These are phyloP conservation scores for Chaetomium fimeti DNA, from an alignment of 495 filamentous ascomycete species.

Conservation along the genomic window DNA sequence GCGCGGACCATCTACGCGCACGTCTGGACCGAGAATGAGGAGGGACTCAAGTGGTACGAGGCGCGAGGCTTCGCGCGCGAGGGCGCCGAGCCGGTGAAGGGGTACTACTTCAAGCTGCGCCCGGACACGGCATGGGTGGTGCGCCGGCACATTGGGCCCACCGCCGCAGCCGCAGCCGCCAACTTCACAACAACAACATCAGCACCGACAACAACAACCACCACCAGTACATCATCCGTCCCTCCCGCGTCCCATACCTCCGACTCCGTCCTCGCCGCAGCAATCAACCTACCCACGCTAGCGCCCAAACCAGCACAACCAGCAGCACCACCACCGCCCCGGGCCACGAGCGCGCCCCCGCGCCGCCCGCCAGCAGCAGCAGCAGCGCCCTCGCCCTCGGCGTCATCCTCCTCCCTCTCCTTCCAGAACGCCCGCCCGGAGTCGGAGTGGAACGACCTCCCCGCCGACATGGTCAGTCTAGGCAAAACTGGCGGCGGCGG, in stretches of 20 bases:
- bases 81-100: slow-evolving; percentile 54
- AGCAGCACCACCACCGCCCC: neutral
- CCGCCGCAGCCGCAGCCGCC: neutral
- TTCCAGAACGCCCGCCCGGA: slow-evolving; percentile 53
- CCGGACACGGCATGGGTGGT: slow-evolving; percentile 80
- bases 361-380: slow-evolving; percentile 14
- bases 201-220: neutral
- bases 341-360: slow-evolving; percentile 11
- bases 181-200: slow-evolving; percentile 10
- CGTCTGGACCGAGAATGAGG: slow-evolving; percentile 90
- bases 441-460: slow-evolving; percentile 59
- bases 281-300: neutral
- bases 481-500: slow-evolving; percentile 2
- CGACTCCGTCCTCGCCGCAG: neutral
- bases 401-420: slow-evolving; percentile 30
- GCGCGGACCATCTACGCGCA: slow-evolving; percentile 70
- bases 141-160: slow-evolving; percentile 41
- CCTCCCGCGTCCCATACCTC: neutral
- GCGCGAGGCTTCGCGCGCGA: slow-evolving; percentile 69
- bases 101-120: slow-evolving; percentile 82
- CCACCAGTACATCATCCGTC: neutral
- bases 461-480: slow-evolving; percentile 47
- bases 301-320: slow-evolving; percentile 1
- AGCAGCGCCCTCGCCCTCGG: slow-evolving; percentile 24
- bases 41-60: slow-evolving; percentile 82